These are phyloP conservation scores for Streptanthus diversifolius DNA, from an alignment of 345 rosid genomes.

Conservation along the genomic window DNA sequence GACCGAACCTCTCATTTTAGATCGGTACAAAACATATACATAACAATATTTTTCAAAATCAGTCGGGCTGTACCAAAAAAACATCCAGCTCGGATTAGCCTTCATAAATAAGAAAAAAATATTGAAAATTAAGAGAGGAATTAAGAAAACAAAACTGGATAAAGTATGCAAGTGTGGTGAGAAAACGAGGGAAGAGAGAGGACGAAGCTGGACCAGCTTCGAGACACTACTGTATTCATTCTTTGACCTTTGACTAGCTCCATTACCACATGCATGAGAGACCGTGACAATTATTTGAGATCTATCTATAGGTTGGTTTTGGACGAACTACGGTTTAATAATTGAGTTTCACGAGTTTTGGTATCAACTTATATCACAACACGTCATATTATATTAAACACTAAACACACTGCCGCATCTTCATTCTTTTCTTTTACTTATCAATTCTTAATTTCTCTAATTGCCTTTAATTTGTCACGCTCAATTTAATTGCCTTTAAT, in stretches of 20 bases:
- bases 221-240: slow-evolving; percentile 22
- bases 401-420: background rate
- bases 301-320: slow-evolving; percentile 6
- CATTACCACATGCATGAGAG: slow-evolving; percentile 25
- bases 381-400: background rate
- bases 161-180: background rate
- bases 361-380: slow-evolving; percentile 2
- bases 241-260: slow-evolving; percentile 33
- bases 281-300: slow-evolving; percentile 13
- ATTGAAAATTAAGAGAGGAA: background rate
- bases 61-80: background rate
- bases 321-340: slow-evolving; percentile 6
- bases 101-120: background rate
- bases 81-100: background rate
- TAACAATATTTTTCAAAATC: background rate
- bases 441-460: background rate
- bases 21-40: background rate
- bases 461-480: background rate
- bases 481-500: background rate
- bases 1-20: background rate
- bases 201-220: slow-evolving; percentile 29
- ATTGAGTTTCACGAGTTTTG: background rate
- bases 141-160: background rate
- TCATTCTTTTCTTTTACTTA: background rate
- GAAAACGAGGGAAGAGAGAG: slow-evolving; percentile 9